phyloP scores from a whole-genome alignment of 2,329 filamentous ascomycete species.

The Beauveria australis region DNA sequence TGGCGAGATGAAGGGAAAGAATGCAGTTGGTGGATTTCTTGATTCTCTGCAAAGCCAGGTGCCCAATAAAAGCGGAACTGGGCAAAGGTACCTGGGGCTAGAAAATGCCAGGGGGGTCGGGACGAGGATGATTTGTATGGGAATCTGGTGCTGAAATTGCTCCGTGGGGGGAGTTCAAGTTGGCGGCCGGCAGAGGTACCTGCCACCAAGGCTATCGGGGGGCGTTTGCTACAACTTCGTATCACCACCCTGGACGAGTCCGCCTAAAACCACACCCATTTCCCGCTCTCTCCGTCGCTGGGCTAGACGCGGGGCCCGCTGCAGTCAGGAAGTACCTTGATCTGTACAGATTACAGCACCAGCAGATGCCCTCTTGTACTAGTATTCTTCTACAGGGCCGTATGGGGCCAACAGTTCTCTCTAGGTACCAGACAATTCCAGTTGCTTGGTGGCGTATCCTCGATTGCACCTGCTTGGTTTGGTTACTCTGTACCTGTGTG shows the following conservation, averaged over 20 bases:
- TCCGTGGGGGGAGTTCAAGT: not conserved
- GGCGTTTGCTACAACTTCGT: not conserved
- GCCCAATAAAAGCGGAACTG: not conserved
- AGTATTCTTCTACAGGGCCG: too few relatives aligned
- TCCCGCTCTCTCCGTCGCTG: not conserved
- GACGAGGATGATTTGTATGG: not conserved
- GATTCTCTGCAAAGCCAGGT: not conserved
- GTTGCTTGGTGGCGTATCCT: too few relatives aligned
- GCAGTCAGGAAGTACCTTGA: too few relatives aligned
- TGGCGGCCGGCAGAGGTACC: not conserved
- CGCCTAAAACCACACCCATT: slow-evolving; percentile 2
- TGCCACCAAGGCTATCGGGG: slow-evolving; percentile 3
- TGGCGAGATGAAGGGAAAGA: not conserved
- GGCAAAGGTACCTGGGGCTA: not conserved
- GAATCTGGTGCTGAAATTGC: not conserved
- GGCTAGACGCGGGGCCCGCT: too few relatives aligned
- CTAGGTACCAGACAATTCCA: too few relatives aligned
- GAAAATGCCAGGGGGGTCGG: slow-evolving; percentile 3
- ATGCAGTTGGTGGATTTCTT: slow-evolving; percentile 3
- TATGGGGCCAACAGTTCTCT: too few relatives aligned
- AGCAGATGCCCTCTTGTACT: too few relatives aligned
- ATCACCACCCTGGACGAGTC: not conserved
- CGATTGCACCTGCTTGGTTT: too few relatives aligned
- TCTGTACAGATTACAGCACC: too few relatives aligned
- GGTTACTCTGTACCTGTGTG: too few relatives aligned